Base-by-base conservation (phyloP, 2,329 filamentous ascomycete genomes). In the Cladosporium sp. region DNA sequence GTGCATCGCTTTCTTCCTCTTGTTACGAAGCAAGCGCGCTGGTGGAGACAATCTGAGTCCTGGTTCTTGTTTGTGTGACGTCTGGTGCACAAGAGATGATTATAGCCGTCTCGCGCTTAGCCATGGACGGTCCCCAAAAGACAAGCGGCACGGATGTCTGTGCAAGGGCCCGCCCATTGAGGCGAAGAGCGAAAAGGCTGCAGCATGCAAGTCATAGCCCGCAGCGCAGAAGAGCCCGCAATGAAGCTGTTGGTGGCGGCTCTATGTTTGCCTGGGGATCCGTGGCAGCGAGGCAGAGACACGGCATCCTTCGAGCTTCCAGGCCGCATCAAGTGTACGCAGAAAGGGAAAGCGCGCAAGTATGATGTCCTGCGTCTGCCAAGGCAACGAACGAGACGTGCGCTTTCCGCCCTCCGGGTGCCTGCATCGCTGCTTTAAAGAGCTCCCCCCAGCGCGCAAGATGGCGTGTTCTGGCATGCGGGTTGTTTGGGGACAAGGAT, bases 401-500 rank as follows among this genome's bases (percentile, higher is more conserved):
- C 38, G 26, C 60, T 28, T 21, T 21, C 47, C 47, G 34, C 34
- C 34, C 6, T 30, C 28, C 34, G 24, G 15, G 60, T 63, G 47
- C 60, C 49, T 54, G 49, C 60, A 55, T 63, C 49, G 30, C 38
- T 44, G 7, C 18, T 21, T 14, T 44, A 18, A n/a, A n/a, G 38
- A n/a, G n/a, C n/a, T n/a, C 41, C 41, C 41, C 41, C 61, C 32
- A 55, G 57, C 49, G 49, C 41, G 41, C 41, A 21, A 21, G n/a
- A 47, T 47, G 59, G 51, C 61, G 24, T 52, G 44, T 44, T 57
- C 51, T 57, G 61, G 61, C 61, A 64, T 64, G 61, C 26, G 36
- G 36, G 65, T 59, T 65, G 66, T 63, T 64, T 62, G 49, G 60
- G 11, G 61, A 64, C 66, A 55, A 60, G 68, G 68, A 66, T 65